phyloP scores from a whole-genome alignment of 73 alveolate genomes.

The Paramecium pentaurelia region DNA sequence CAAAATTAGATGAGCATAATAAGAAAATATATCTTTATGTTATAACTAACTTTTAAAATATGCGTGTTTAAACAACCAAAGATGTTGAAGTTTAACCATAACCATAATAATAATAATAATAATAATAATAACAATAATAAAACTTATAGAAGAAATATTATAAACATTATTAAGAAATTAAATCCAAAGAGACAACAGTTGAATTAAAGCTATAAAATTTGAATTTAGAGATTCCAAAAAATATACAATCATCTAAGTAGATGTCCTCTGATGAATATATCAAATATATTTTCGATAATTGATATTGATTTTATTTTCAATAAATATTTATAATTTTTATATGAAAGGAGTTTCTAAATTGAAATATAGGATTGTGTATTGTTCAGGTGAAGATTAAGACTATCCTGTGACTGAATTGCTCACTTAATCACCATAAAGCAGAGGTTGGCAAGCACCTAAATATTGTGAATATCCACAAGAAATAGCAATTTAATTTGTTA shows the following conservation, averaged over 20 bases:
- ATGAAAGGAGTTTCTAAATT: conserved; percentile 66
- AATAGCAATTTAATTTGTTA: conserved; percentile 84
- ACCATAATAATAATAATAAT: not conserved
- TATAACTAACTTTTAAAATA: not conserved
- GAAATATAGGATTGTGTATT: conserved; percentile 88
- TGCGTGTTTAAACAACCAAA: not conserved
- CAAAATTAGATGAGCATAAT: not conserved
- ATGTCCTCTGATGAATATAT: not conserved
- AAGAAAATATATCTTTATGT: not conserved
- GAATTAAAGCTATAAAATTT: not conserved
- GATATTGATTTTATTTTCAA: not conserved
- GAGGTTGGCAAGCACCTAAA: conserved; percentile 95
- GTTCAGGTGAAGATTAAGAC: conserved; percentile 94
- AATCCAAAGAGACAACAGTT: not conserved
- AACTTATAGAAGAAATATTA: not conserved
- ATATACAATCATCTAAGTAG: not conserved
- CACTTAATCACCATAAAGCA: conserved; percentile 83
- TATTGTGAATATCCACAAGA: conserved; percentile 96
- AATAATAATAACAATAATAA: not conserved
- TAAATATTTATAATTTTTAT: not conserved
- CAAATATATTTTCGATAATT: not conserved
- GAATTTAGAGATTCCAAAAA: not conserved
- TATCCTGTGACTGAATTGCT: conserved; percentile 91
- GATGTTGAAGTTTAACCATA: not conserved
- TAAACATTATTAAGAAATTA: not conserved